These are phyloP conservation scores for Trichosanthes truncata DNA, from an alignment of 306 rosid genomes.

Conservation along the genomic window DNA sequence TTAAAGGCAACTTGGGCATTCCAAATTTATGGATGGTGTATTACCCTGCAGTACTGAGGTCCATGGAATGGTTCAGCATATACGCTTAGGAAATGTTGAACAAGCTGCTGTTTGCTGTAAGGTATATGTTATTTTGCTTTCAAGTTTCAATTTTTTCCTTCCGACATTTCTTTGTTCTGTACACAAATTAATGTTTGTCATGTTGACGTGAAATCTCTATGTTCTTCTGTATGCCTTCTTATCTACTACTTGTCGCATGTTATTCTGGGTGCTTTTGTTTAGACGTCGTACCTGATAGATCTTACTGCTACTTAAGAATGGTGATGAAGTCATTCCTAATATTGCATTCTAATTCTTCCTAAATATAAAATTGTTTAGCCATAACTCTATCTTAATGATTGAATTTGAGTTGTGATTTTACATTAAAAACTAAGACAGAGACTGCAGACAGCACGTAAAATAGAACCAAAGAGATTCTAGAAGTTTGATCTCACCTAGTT, in stretches of 20 bases:
- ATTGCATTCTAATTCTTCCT: neutral
- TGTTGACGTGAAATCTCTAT: neutral
- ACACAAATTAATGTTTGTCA: neutral
- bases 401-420: neutral
- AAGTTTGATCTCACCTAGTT: neutral
- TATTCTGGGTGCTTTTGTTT: neutral
- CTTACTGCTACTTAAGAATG: neutral
- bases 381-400: neutral
- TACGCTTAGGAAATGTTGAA: slow-evolving; percentile 24
- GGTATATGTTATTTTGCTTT: slow-evolving; percentile 21
- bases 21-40: slow-evolving; percentile 26
- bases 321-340: neutral
- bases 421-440: neutral
- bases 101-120: slow-evolving; percentile 22
- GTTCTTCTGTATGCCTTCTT: neutral
- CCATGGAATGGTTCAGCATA: slow-evolving; percentile 20
- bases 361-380: neutral
- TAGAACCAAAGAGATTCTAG: neutral
- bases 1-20: slow-evolving; percentile 23
- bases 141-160: neutral
- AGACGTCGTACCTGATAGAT: neutral
- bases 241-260: neutral
- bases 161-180: neutral
- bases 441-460: neutral
- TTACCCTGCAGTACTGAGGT: slow-evolving; percentile 23